Conservation (phyloP, 208 protist genomes). For the Crithidia brevicula region DNA sequence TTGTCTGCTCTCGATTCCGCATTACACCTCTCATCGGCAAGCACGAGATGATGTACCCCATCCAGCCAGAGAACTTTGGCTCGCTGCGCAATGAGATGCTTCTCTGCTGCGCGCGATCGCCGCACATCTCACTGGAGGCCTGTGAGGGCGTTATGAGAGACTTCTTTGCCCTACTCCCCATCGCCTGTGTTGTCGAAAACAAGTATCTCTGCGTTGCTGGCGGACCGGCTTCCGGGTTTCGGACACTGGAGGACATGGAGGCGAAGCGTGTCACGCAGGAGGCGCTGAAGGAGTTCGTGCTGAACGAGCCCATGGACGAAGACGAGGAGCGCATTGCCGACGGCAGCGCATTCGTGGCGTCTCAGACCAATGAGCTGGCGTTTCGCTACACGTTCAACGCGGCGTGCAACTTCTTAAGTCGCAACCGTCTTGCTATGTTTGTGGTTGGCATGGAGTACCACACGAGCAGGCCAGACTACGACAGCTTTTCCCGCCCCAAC, state of each 20-base stretch:
- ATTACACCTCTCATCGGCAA: conserved; percentile 70
- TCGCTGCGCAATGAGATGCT: conserved; percentile 72
- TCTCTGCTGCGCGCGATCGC: conserved; percentile 33
- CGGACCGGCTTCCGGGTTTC: conserved; percentile 57
- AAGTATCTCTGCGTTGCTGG: conserved; percentile 78
- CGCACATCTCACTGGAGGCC: conserved; percentile 41
- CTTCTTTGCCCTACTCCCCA: conserved; percentile 68
- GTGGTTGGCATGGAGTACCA: conserved; percentile 87
- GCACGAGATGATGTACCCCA: conserved; percentile 83
- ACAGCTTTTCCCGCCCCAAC: conserved; percentile 68
- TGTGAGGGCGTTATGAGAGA: conserved; percentile 50
- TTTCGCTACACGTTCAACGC: conserved; percentile 85
- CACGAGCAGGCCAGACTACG: conserved; percentile 65
- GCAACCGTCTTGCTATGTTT: conserved; percentile 64
- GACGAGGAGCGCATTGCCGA: conserved; percentile 71
- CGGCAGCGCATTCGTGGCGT: conserved; percentile 64
- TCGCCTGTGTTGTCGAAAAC: conserved; percentile 71
- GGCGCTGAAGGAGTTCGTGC: conserved; percentile 64
- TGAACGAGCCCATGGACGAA: conserved; percentile 86
- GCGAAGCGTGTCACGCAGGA: conserved; percentile 18
- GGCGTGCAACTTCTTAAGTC: conserved; percentile 77
- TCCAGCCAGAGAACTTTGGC: conserved; percentile 69
- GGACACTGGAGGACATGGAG: conserved; percentile 49
- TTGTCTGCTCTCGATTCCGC: conserved; percentile 49
- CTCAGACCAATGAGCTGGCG: conserved; percentile 40